Conservation (phyloP, 2,329 filamentous ascomycete species). For the Colletotrichum gigasporum region DNA sequence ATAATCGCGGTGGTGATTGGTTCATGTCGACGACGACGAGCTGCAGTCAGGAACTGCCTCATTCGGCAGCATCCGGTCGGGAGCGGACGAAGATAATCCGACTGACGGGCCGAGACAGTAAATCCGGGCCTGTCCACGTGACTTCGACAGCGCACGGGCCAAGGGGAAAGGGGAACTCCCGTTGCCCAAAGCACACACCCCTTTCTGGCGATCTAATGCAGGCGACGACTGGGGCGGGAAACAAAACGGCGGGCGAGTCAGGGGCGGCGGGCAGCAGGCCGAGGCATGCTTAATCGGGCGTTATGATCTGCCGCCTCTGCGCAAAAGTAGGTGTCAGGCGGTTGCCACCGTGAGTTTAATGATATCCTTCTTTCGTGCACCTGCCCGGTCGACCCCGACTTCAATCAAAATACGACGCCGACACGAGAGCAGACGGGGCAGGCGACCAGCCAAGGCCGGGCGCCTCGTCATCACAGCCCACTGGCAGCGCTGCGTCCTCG, state of each 20-base stretch:
- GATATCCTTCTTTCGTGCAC: not conserved
- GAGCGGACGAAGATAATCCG: not conserved
- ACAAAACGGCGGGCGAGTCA: not conserved
- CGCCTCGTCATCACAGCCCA: conserved; percentile 23
- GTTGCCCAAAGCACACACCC: not conserved
- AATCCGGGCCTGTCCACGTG: no score
- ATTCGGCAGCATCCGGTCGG: not conserved
- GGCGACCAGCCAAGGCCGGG: no score
- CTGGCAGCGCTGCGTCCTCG: no score
- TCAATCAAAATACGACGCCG: not conserved
- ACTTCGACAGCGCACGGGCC: not conserved
- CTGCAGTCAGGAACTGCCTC: no score
- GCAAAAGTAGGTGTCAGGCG: not conserved
- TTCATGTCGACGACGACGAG: not conserved
- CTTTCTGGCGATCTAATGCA: no score
- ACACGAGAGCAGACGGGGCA: no score
- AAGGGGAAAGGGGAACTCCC: not conserved
- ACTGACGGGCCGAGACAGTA: no score
- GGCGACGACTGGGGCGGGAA: not conserved
- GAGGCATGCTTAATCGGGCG: not conserved
- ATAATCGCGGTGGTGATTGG: conserved; percentile 2
- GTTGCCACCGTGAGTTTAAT: not conserved
- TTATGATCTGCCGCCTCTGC: not conserved
- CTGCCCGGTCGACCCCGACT: no score
- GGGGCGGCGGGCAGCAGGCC: not conserved